Base-by-base conservation (phyloP, 768 basidiomycete species). In the Epithele typhae region DNA sequence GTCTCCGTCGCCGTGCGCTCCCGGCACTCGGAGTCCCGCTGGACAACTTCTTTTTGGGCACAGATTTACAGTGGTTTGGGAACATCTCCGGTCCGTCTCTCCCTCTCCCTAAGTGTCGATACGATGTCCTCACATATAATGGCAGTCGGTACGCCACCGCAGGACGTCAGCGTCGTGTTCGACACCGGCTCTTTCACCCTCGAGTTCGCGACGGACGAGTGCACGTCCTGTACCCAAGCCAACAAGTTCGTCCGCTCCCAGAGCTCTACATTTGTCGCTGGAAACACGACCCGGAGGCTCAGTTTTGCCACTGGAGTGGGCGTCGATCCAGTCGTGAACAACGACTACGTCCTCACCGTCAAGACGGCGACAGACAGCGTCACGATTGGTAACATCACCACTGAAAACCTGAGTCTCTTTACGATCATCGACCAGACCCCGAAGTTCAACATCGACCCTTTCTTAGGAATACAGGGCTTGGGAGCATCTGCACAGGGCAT, bases 61-160 rank as follows among this genome's bases (percentile, higher is more conserved):
- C 78, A 27, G 78, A 79, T 58, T 68, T 79, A n/a, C 78, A 79
- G 75, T 79, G 76, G 76, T 78, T 70, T 48, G 76, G 76, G 17
- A 73, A 78, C 49, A 70, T 77, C 38, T 66, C 72, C 46, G 68
- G 74, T 74, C 43, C 36, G 53, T 43, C 5, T 9, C n/a, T n/a
- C n/a, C n/a, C n/a, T n/a, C n/a, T n/a, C n/a, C n/a, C n/a, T n/a
- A n/a, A n/a, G n/a, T n/a, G n/a, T n/a, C n/a, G n/a, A n/a, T n/a
- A n/a, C n/a, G n/a, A n/a, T n/a, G n/a, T n/a, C n/a, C n/a, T n/a
- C n/a, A n/a, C n/a, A n/a, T n/a, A n/a, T n/a, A n/a, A n/a, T 46
- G 10, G 15, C 57, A 72, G 74, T 79, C 34, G 77, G 78, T 19
- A 79, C 78, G 2, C 78, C 78, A 9, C 75, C 77, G 2, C 78